Conservation (phyloP, 768 basidiomycete genomes). For the Lactifluus volemus region DNA sequence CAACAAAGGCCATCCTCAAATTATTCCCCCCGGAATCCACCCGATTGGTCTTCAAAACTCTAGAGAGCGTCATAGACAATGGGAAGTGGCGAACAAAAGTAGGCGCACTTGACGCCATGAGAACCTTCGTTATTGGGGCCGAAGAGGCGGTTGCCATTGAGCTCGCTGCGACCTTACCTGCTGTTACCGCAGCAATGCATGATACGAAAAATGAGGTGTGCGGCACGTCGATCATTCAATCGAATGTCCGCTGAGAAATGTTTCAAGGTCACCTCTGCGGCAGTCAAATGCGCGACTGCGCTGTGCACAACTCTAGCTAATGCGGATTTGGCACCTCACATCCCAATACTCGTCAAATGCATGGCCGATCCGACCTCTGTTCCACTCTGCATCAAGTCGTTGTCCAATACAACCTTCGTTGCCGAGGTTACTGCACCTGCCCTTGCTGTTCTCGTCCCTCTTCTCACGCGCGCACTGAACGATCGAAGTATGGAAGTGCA, state of each 20-base stretch:
- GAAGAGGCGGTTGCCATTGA: slow-evolving; percentile 75
- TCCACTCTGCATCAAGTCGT: slow-evolving; percentile 86
- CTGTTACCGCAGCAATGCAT: slow-evolving; percentile 86
- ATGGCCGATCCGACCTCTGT: slow-evolving; percentile 89
- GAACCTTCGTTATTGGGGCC: slow-evolving; percentile 57
- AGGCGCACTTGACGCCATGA: slow-evolving; percentile 84
- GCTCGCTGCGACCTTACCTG: slow-evolving; percentile 73
- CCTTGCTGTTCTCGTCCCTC: slow-evolving; percentile 88
- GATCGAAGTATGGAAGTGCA: slow-evolving; percentile 96
- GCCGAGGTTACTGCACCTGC: slow-evolving; percentile 97
- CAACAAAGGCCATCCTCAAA: slow-evolving; percentile 78
- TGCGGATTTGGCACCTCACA: slow-evolving; percentile 85
- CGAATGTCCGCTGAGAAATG: not conserved
- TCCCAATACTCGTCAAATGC: slow-evolving; percentile 82
- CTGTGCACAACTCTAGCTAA: slow-evolving; percentile 90
- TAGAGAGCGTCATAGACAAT: slow-evolving; percentile 68
- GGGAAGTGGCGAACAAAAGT: slow-evolving; percentile 96
- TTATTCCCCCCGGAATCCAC: slow-evolving; percentile 76
- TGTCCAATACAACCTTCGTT: slow-evolving; percentile 93
- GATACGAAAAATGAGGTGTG: slow-evolving; percentile 91
- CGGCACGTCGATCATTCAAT: slow-evolving; percentile 10
- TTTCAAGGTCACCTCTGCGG: slow-evolving; percentile 70
- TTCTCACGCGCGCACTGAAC: slow-evolving; percentile 83
- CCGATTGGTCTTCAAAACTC: slow-evolving; percentile 53
- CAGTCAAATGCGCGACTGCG: slow-evolving; percentile 81